Evolutionary conservation across 148 eudicot genomes (phyloP), one percentile per base, ranked within the genome.

Genomic region (Limonium bicolor): DNA sequence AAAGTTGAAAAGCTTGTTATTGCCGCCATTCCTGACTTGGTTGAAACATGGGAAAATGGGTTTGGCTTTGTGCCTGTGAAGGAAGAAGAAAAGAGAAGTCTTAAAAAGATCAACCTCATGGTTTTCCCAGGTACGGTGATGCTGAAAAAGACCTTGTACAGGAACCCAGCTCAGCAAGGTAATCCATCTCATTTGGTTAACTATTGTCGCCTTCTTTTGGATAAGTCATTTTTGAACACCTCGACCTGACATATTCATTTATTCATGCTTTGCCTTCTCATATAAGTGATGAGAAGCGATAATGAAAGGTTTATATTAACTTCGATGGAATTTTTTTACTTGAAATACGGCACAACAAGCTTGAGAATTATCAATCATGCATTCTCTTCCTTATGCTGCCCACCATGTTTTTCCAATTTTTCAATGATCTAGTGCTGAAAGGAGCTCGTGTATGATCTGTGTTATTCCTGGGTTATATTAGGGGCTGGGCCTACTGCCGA

Each of bases 121-220:
- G 95, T 90, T 28, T 84, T 90, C 55, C 97, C 95, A 2, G 97
- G 95, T 41, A 66, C 95, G 0, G 78, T 84, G 32, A 68, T 86
- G 93, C 66, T 90, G 54, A 90, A 80, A 62, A 90, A 84, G 70
- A 56, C 64, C 6, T 61, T 90, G 28, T 68, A 47, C 25, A 41
- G 54, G 27, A 54, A 59, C 42, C 50, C 34, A 32, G 45, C 35
- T 58, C n/a, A n/a, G n/a, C n/a, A n/a, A n/a, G n/a, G n/a, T n/a
- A n/a, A n/a, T n/a, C n/a, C n/a, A n/a, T 10, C 58, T 16, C 51
- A 51, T 53, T 57, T 57, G 47, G 58, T 6, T 12, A 12, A 29
- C n/a, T n/a, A n/a, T n/a, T n/a, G n/a, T n/a, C n/a, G n/a, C n/a
- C n/a, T n/a, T n/a, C n/a, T n/a, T n/a, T n/a, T n/a, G n/a, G n/a